These are phyloP conservation scores for Medicago lupulina DNA, from an alignment of 306 rosid species.

Conservation along the genomic window DNA sequence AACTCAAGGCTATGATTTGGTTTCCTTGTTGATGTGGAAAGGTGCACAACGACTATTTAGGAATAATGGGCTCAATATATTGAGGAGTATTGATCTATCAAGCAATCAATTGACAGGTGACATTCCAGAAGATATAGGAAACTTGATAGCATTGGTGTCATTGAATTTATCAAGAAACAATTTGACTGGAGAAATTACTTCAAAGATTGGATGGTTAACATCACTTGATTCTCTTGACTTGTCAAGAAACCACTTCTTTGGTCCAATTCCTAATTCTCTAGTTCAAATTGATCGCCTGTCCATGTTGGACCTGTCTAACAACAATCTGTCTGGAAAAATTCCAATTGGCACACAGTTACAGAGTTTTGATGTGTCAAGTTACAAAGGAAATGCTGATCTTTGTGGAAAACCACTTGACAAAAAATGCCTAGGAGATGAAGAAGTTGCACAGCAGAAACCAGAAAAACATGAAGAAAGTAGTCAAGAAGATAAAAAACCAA, in stretches of 20 bases:
- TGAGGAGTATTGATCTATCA: constrained; percentile 29
- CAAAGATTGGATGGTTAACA: constrained; percentile 3
- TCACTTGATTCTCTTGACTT: constrained; percentile 28
- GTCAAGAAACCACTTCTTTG: constrained; percentile 19
- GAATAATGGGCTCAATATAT: background rate
- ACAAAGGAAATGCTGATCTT: constrained; percentile 8
- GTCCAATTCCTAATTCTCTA: background rate
- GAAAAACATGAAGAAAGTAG: background rate
- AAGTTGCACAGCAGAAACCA: background rate
- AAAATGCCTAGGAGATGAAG: constrained; percentile 2
- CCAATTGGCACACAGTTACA: background rate
- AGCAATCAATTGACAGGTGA: constrained; percentile 9
- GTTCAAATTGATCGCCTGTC: background rate
- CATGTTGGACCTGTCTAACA: background rate
- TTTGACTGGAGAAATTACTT: constrained; percentile 26
- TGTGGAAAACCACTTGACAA: constrained; percentile 36
- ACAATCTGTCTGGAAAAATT: background rate
- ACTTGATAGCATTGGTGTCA: constrained; percentile 7
- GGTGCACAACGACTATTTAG: background rate
- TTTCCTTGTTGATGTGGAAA: constrained; percentile 25
- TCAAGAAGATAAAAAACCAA: background rate
- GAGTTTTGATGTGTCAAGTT: constrained; percentile 18
- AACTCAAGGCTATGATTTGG: background rate
- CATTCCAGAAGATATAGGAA: constrained; percentile 9
- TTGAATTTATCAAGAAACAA: constrained; percentile 8